Conservation (phyloP, 345 rosid genomes). For the Eucalyptus paniculata region DNA sequence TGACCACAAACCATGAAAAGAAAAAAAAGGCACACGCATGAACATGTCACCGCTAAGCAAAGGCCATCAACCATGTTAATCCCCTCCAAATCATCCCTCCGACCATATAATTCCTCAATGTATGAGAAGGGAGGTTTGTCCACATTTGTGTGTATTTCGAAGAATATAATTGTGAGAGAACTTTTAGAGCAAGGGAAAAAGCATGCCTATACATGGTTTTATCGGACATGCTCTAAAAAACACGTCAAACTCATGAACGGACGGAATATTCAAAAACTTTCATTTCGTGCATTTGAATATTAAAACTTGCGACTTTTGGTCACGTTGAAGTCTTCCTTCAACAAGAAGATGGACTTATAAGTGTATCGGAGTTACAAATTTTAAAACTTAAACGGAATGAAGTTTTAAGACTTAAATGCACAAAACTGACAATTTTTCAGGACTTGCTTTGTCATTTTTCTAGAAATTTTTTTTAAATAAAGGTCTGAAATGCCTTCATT, state of each 20-base stretch:
- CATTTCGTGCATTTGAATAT: background rate
- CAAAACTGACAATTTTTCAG: fast-evolving
- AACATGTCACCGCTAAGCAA: background rate
- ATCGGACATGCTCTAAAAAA: background rate
- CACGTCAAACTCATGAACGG: background rate
- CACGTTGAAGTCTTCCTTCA: background rate
- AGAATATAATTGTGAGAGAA: background rate
- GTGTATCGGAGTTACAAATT: background rate
- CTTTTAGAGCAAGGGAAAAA: background rate
- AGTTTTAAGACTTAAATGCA: too few species aligned
- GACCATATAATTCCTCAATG: background rate
- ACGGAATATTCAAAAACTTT: background rate
- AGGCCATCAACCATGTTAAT: background rate
- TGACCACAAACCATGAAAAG: background rate
- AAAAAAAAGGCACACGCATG: background rate
- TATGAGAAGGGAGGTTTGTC: background rate
- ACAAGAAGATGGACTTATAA: background rate
- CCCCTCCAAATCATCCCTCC: background rate
- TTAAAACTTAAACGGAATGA: background rate
- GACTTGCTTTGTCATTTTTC: background rate
- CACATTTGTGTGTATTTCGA: background rate
- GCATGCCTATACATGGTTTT: background rate
- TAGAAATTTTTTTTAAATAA: background rate
- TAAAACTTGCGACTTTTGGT: background rate
- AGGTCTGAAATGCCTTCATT: background rate